Conservation (phyloP, 345 rosid genomes). For the Adansonia digitata region DNA sequence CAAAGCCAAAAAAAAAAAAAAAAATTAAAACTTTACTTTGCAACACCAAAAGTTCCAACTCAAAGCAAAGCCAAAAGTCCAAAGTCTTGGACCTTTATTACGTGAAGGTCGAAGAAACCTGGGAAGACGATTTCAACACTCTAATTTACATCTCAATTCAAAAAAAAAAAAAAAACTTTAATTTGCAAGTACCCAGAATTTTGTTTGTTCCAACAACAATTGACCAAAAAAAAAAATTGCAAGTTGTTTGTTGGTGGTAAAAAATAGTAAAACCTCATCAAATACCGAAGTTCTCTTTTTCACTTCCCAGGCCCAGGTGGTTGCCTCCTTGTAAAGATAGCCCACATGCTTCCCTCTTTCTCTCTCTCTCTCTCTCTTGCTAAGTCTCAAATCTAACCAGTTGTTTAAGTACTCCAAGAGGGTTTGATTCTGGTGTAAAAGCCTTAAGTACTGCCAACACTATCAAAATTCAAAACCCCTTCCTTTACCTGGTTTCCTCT, state of each 20-base stretch:
- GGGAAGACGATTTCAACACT: conserved; percentile 22
- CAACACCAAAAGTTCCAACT: too few species aligned
- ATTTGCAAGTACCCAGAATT: conserved; percentile 9
- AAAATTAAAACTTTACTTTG: too few species aligned
- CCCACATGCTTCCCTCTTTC: conserved; percentile 17
- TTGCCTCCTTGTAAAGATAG: conserved; percentile 21
- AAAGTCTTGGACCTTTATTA: not conserved
- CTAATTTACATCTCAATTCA: not conserved
- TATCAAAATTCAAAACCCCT: not conserved
- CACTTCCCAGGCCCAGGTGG: not conserved
- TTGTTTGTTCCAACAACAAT: conserved; percentile 2
- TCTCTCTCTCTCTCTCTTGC: conserved; percentile 12
- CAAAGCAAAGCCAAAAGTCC: not conserved
- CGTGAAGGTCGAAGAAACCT: not conserved
- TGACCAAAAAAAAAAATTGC: not conserved
- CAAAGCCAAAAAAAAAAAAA: too few species aligned
- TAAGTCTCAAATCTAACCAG: conserved; percentile 6
- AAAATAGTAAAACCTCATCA: conserved; percentile 13
- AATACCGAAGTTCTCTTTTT: conserved; percentile 32
- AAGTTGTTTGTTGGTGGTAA: not conserved
- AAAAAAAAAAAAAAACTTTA: not conserved
- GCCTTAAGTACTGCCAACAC: conserved; percentile 22
- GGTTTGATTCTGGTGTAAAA: conserved; percentile 16
- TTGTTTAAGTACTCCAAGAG: conserved; percentile 14
- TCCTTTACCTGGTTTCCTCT: not conserved